Evolutionary conservation across 1,139 yeast species (phyloP), one percentile per base, ranked within the genome.

Genomic region (Komagataea norvegica): DNA sequence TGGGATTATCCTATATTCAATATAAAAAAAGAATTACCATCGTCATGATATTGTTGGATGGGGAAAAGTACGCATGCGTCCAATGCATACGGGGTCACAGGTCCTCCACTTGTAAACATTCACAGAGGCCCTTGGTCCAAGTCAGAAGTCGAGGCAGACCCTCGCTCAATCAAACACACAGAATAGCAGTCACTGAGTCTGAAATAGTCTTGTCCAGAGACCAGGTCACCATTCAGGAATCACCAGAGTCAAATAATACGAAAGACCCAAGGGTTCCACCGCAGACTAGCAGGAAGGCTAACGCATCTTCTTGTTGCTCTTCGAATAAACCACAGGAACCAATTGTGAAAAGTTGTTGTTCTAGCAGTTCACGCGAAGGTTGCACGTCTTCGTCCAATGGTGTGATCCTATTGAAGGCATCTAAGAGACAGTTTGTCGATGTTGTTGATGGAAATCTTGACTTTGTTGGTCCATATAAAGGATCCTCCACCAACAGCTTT

Each of bases 61-160:
- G 88, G 23, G 81, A 74, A 51, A 91, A 91, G 57, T 88, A 84
- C 59, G 87, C 96, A 18, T 91, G 96, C 58, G 76, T 81, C 39
- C 85, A 82, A 56, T 91, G 98, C 56, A 87, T 91, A 25, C 68
- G 97, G 31, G 98, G 98, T 14, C 98, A 91, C 58, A 65, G 98
- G 31, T 84, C 96, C 2, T 80, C 94, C 5, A 76, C 83, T 39
- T 91, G 98, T 59, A 79, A 79, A 45, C 98, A 91, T 60, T 79
- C 83, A 31, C 69, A 73, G 36, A 67, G 79, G 16, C 77, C 79
- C 0, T 52, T 74, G 24, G 66, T 73, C n/a, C 77, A 72, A 46
- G 78, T 74, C 5, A 56, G 79, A 31, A 63, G 75, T 23, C 69
- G 74, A 41, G 79, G 79, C 6, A 51, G 79, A 27, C 79, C 79